Evolutionary conservation across 495 filamentous ascomycete genomes (phyloP).

Genomic region (Chaetomium fimeti): DNA sequence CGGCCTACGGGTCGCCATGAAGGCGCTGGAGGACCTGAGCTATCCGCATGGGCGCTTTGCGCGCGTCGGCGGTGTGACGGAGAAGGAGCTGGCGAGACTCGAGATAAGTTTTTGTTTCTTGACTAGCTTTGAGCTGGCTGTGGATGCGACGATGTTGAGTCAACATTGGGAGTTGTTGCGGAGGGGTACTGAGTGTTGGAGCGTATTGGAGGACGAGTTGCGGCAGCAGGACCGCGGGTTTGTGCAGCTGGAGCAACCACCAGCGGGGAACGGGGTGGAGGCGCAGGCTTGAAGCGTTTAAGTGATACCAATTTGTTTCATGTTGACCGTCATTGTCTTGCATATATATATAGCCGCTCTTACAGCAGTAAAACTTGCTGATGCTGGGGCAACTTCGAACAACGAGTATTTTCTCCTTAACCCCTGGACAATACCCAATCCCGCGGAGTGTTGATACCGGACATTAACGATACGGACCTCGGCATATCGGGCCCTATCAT

Average conservation of each 20-base stretch:
- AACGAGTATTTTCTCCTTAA: no score
- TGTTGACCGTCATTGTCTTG: neutral
- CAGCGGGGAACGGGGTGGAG: neutral
- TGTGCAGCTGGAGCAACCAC: slow-evolving; percentile 21
- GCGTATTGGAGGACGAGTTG: slow-evolving; percentile 14
- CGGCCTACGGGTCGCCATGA: slow-evolving; percentile 82
- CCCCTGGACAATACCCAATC: no score
- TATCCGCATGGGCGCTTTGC: slow-evolving; percentile 82
- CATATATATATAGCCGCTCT: neutral
- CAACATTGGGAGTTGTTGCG: slow-evolving; percentile 52
- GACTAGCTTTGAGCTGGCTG: slow-evolving; percentile 75
- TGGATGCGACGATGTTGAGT: slow-evolving; percentile 61
- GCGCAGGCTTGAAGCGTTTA: slow-evolving; percentile 8
- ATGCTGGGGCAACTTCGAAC: no score
- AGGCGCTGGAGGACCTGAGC: slow-evolving; percentile 84
- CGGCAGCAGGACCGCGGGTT: slow-evolving; percentile 6
- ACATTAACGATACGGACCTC: no score
- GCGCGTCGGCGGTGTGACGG: slow-evolving; percentile 84
- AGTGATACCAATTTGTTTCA: slow-evolving; percentile 11
- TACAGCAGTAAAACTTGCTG: no score
- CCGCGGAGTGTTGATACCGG: no score
- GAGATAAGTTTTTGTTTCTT: slow-evolving; percentile 92
- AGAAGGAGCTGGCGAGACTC: slow-evolving; percentile 71
- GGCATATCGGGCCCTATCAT: no score
- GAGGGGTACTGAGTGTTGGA: slow-evolving; percentile 37